Evolutionary conservation across 495 filamentous ascomycete genomes (phyloP), one percentile per base, ranked within the genome.

Genomic region (Hypoxylon cercidicola): DNA sequence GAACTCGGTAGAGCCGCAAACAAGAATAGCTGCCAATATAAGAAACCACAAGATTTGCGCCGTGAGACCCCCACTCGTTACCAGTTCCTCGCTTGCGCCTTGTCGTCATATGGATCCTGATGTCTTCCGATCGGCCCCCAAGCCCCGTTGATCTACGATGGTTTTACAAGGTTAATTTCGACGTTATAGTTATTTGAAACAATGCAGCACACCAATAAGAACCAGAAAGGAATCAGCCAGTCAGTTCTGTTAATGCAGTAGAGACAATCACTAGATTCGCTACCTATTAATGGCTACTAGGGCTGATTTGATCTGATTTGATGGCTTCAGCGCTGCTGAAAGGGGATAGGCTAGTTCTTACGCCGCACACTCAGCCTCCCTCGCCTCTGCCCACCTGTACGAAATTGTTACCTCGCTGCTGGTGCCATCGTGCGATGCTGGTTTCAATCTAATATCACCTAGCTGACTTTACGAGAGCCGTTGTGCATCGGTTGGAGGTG

Each of bases 321-420:
- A 60, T 60, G 45, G 41, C 56, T 66, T 60, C 56, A 66, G 56
- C 56, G 30, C 13, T 21, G 40, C 18, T 51, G 35, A 37, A 28
- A 35, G 32, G 15, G 35, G 44, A 21, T 53, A 28, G 35, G 20
- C 50, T 46, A 57, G 47, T 51, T 43, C 46, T 46, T 47, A 55
- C 64, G 59, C 59, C 59, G 41, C 20, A 46, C 18, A 55, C 54
- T 62, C 58, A 56, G 54, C 64, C 64, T 53, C 39, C 23, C 47
- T 62, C 25, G 54, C 25, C 44, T 54, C 59, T 54, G 64, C 48
- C 39, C 49, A 25, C 49, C 18, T 35, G 49, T 48, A 28, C 7
- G 3, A 3, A 28, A 28, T 28, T 28, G 7, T 49, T 59, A 44
- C 28, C n/a, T 50, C 50, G 32, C 35, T 65, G 30, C 43, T 48